Percentiles rank a stretch among this genome's conserved stretches.
Evolutionary conservation across 148 eudicot species (phyloP).

Genomic region (Salicornia ramosissima): DNA sequence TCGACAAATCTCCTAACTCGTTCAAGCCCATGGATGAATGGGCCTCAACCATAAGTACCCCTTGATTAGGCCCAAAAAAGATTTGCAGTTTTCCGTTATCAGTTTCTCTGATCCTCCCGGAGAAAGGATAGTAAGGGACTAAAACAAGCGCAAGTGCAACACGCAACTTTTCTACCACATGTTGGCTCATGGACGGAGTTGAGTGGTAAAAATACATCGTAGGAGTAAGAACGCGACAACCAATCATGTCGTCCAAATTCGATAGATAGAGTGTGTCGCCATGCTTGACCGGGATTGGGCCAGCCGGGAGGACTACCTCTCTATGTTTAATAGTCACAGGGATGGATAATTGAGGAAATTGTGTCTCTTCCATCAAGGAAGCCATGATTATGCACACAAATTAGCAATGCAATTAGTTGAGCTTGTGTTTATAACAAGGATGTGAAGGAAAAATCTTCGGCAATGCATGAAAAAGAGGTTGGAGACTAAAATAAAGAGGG

Average conservation of each 20-base stretch:
- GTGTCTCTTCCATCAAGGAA: conserved; percentile 58
- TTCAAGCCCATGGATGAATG: conserved; percentile 41
- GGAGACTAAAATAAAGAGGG: conserved; percentile 11
- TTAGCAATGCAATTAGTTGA: conserved; percentile 2
- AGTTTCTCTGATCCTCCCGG: conserved; percentile 67
- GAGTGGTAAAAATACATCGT: conserved; percentile 72
- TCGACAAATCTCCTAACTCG: conserved; percentile 55
- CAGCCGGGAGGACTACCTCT: conserved; percentile 44
- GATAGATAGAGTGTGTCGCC: conserved; percentile 77
- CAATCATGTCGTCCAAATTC: conserved; percentile 82
- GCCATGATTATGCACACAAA: conserved; percentile 36
- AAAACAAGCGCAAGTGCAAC: conserved; percentile 64
- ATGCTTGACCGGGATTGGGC: conserved; percentile 37
- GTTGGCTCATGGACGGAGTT: conserved; percentile 1
- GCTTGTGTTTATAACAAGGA: conserved; percentile 25
- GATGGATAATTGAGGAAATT: conserved; percentile 48
- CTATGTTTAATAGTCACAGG: conserved; percentile 44
- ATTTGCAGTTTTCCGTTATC: conserved; percentile 64
- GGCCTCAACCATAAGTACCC: conserved; percentile 73
- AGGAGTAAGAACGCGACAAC: conserved; percentile 86
- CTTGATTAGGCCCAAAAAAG: conserved; percentile 67
- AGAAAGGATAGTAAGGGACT: conserved; percentile 90
- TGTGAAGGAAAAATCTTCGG: background rate
- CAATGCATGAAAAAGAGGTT: conserved; percentile 18
- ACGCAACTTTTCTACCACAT: conserved; percentile 28